phyloP scores from a whole-genome alignment of 2,329 filamentous ascomycete genomes.

The Neophaeococcomyces mojaviensis region DNA sequence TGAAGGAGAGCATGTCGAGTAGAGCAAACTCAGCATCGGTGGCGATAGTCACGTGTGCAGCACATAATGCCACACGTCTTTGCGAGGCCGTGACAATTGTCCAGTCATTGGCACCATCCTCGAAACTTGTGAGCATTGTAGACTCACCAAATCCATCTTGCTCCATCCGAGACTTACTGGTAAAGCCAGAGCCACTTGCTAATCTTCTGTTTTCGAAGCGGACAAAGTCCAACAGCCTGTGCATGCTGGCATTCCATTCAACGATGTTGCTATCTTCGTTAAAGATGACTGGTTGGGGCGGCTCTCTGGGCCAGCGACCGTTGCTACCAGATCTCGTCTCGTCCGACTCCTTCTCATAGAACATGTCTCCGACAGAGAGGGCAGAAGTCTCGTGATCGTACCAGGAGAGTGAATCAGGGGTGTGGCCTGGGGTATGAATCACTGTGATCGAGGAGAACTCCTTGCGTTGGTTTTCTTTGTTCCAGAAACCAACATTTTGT shows the following conservation, averaged over 20 bases:
- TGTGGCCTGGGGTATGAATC: constrained; percentile 21
- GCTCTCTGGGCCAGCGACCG: constrained; percentile 15
- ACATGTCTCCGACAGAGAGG: constrained; percentile 20
- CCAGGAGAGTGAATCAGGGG: constrained; percentile 21
- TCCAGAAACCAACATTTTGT: constrained; percentile 3
- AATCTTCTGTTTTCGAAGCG: constrained; percentile 4
- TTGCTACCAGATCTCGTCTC: constrained; percentile 10
- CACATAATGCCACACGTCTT: constrained; percentile 14
- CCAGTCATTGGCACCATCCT: constrained; percentile 5
- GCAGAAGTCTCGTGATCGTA: constrained; percentile 16
- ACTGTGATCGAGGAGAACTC: constrained; percentile 10
- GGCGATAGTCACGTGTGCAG: constrained; percentile 16
- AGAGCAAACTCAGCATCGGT: constrained; percentile 17
- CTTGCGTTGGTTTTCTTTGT: background rate
- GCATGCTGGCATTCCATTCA: constrained; percentile 10
- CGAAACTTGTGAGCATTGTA: too few relatives aligned
- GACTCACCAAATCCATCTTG: too few relatives aligned
- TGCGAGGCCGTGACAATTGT: background rate
- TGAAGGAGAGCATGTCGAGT: constrained; percentile 14
- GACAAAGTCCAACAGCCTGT: constrained; percentile 7
- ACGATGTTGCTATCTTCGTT: constrained; percentile 13
- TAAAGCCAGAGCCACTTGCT: background rate
- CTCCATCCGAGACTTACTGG: too few relatives aligned
- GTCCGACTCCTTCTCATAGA: constrained; percentile 17
- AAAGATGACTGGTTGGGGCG: constrained; percentile 20